These are phyloP conservation scores for Capsicum baccatum DNA, from an alignment of 257 asterid species.

Conservation along the genomic window DNA sequence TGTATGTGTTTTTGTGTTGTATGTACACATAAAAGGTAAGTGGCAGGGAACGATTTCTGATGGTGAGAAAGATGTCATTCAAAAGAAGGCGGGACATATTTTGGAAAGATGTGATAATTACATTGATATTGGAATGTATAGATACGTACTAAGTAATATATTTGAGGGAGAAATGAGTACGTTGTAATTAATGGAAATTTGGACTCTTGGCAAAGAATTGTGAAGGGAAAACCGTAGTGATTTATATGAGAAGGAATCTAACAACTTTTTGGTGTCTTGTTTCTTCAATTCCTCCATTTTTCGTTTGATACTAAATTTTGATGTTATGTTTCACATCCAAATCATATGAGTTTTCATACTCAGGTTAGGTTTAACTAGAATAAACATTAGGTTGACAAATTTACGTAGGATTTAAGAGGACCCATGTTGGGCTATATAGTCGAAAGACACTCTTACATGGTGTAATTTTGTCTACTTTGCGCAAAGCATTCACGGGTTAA, in stretches of 20 bases:
- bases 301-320: neutral
- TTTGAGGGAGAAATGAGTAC: conserved; percentile 21
- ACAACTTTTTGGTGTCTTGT: neutral
- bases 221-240: conserved; percentile 20
- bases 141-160: neutral
- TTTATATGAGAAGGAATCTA: conserved; percentile 14
- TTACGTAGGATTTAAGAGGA: no score
- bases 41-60: neutral
- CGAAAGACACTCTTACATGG: no score
- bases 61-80: conserved; percentile 15
- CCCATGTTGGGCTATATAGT: no score
- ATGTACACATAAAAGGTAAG: conserved; percentile 17
- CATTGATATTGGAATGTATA: neutral
- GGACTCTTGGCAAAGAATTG: neutral
- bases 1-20: neutral
- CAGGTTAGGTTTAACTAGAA: neutral
- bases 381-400: neutral
- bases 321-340: neutral
- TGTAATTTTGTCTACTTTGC: no score
- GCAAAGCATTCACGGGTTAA: no score
- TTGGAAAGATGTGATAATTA: neutral
- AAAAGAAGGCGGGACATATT: neutral
- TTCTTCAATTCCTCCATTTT: neutral
- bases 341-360: neutral
- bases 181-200: conserved; percentile 17